A percentile compares a stretch with the other conserved stretches of the same genome.
Evolutionary conservation across 176 grass and related monocot genomes (phyloP).

Genomic region (Avena sativa): DNA sequence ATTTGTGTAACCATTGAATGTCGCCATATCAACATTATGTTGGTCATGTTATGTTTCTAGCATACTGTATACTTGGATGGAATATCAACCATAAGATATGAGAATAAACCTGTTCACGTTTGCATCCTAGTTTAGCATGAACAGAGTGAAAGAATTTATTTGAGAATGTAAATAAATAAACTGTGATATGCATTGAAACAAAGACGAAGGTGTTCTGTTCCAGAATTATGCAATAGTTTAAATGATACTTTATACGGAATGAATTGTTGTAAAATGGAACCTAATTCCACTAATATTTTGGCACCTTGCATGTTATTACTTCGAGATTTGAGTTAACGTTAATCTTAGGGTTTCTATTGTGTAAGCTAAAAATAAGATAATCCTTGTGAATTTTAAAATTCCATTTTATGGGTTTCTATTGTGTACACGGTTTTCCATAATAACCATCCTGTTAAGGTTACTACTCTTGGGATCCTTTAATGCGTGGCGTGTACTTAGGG

Average conservation of each 20-base stretch:
- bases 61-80: background rate
- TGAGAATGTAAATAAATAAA: background rate
- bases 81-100: slow-evolving; percentile 1
- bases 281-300: background rate
- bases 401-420: background rate
- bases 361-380: slow-evolving; percentile 15
- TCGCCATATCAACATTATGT: background rate
- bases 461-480: background rate
- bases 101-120: background rate
- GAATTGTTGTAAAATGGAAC: background rate
- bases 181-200: background rate
- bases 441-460: background rate
- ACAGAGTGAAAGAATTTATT: background rate
- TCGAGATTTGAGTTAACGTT: background rate
- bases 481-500: background rate
- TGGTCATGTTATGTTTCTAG: background rate
- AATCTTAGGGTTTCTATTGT: background rate
- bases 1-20: slow-evolving; percentile 13
- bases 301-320: background rate
- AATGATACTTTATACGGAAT: slow-evolving; percentile 1
- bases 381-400: background rate
- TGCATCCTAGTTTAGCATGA: background rate
- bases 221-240: background rate
- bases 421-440: background rate
- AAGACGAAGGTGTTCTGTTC: background rate